phyloP scores from a whole-genome alignment of 257 asterid genomes.

The Henckelia pumila region DNA sequence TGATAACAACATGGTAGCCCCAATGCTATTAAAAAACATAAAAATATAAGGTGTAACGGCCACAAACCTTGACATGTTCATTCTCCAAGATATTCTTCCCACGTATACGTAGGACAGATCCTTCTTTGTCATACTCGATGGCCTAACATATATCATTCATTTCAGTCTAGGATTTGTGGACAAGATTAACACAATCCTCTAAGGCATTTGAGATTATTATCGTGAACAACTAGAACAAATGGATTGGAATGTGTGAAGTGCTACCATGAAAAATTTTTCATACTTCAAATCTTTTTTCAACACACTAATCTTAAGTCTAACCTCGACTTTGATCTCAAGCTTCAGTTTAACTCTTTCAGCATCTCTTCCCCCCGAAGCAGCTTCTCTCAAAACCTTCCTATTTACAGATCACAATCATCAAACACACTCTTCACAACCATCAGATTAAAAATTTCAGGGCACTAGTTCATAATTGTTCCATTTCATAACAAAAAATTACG shows the following conservation, averaged over 20 bases:
- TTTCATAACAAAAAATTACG: neutral
- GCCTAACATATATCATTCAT: neutral
- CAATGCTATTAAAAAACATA: slow-evolving; percentile 12
- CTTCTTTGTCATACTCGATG: neutral
- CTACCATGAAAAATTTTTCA: neutral
- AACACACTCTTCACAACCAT: neutral
- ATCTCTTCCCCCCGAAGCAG: slow-evolving; percentile 89
- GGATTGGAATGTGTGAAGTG: neutral
- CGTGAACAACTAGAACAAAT: neutral
- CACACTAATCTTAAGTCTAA: neutral
- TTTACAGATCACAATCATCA: neutral
- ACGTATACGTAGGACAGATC: slow-evolving; percentile 36
- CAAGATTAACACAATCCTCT: slow-evolving; percentile 8
- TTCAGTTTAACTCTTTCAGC: slow-evolving; percentile 83
- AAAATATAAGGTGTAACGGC: slow-evolving; percentile 20
- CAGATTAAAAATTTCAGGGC: neutral
- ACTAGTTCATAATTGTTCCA: neutral
- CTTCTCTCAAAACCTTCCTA: slow-evolving; percentile 93
- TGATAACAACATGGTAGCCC: slow-evolving; percentile 25
- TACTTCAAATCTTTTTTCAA: neutral
- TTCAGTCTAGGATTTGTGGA: neutral
- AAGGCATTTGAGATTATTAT: neutral
- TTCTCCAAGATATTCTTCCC: slow-evolving; percentile 92
- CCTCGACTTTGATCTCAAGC: slow-evolving; percentile 54
- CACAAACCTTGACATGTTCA: slow-evolving; percentile 85